Conservation (phyloP, 2,329 filamentous ascomycete genomes). For the Venturiaceae sp. region DNA sequence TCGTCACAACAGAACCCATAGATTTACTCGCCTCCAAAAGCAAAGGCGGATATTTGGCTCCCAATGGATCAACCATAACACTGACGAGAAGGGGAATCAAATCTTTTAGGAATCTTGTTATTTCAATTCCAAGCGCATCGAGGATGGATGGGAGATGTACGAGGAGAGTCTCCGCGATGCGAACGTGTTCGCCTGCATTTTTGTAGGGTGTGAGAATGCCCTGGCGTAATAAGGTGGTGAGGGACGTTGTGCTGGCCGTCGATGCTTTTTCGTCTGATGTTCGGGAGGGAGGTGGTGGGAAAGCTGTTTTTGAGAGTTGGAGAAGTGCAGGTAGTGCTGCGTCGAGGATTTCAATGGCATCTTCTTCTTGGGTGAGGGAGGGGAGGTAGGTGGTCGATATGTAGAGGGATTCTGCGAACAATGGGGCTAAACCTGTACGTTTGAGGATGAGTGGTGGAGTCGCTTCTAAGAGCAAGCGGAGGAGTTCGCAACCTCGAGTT, state of each 20-base stretch:
- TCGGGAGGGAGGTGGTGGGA: constrained; percentile 14
- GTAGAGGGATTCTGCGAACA: constrained; percentile 60
- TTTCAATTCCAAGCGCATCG: constrained; percentile 47
- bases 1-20: constrained; percentile 48
- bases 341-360: constrained; percentile 55
- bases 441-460: constrained; percentile 45
- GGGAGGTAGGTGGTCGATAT: constrained; percentile 71
- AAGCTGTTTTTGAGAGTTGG: constrained; percentile 38
- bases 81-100: constrained; percentile 57
- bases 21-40: constrained; percentile 44
- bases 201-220: constrained; percentile 35
- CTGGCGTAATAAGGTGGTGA: constrained; percentile 34
- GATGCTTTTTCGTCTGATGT: constrained; percentile 11
- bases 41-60: constrained; percentile 42
- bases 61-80: constrained; percentile 61
- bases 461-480: constrained; percentile 44
- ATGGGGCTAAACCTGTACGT: constrained; percentile 53
- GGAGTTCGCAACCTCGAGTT: constrained; percentile 44
- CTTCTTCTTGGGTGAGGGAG: constrained; percentile 61
- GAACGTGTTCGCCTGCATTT: constrained; percentile 49
- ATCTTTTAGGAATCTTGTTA: constrained; percentile 60
- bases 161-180: constrained; percentile 49
- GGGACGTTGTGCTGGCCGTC: constrained; percentile 18
- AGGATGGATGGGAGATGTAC: constrained; percentile 41
- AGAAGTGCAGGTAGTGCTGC: constrained; percentile 59